phyloP scores from a whole-genome alignment of 2,329 filamentous ascomycete species.

The Hymenoscyphus repandus region DNA sequence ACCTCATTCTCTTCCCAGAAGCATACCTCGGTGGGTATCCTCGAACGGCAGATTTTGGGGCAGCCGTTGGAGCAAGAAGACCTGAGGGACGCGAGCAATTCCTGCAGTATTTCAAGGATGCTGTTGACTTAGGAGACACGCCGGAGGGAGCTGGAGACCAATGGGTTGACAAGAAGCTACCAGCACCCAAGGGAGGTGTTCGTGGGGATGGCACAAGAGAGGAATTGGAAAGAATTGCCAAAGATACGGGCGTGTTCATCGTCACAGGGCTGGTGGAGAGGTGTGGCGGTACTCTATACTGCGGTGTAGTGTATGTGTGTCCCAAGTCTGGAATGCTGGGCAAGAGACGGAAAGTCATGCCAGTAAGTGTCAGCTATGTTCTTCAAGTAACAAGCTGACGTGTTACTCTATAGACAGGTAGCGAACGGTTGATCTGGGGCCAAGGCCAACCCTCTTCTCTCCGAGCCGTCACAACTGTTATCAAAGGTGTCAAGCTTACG shows the following conservation, averaged over 20 bases:
- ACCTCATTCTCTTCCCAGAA: slow-evolving; percentile 85
- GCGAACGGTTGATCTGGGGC: slow-evolving; percentile 82
- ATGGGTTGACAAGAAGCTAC: slow-evolving; percentile 60
- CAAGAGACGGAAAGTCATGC: slow-evolving; percentile 90
- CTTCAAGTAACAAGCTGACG: slow-evolving; percentile 4
- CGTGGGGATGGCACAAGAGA: slow-evolving; percentile 76
- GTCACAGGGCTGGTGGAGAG: slow-evolving; percentile 76
- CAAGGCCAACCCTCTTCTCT: slow-evolving; percentile 77
- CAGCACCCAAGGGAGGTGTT: slow-evolving; percentile 36
- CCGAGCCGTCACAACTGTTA: slow-evolving; percentile 70
- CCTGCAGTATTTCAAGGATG: slow-evolving; percentile 69
- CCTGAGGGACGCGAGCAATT: slow-evolving; percentile 74
- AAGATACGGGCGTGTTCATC: slow-evolving; percentile 74
- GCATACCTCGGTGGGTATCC: slow-evolving; percentile 91
- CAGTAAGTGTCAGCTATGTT: slow-evolving; percentile 44
- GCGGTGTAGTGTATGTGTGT: slow-evolving; percentile 75
- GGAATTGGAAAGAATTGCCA: slow-evolving; percentile 68
- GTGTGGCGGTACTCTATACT: slow-evolving; percentile 78
- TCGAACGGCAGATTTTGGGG: slow-evolving; percentile 72
- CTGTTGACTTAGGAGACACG: slow-evolving; percentile 81
- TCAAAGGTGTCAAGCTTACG: slow-evolving; percentile 74
- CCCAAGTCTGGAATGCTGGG: slow-evolving; percentile 67
- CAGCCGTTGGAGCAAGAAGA: slow-evolving; percentile 63
- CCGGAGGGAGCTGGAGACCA: slow-evolving; percentile 61
- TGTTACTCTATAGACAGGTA: slow-evolving; percentile 50